phyloP scores from a whole-genome alignment of 768 basidiomycete genomes.

The Gelatoporia subvermispora region DNA sequence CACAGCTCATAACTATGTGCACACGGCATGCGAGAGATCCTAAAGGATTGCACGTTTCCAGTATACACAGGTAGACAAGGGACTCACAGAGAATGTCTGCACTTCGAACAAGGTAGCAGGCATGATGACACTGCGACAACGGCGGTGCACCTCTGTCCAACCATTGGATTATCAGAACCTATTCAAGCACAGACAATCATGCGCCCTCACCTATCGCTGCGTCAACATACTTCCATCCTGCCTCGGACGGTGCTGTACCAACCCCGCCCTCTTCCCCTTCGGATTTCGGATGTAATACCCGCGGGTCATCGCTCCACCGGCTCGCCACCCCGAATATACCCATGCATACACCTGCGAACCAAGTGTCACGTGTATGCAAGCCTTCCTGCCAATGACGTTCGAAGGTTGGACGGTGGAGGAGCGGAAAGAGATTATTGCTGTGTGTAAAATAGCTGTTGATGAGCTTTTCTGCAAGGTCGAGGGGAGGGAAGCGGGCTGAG shows the following conservation, averaged over 20 bases:
- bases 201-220: slow-evolving; percentile 46
- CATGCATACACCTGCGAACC: slow-evolving; percentile 28
- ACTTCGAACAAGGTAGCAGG: slow-evolving; percentile 60
- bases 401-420: slow-evolving; percentile 19
- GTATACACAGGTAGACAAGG: slow-evolving; percentile 9
- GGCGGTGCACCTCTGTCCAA: slow-evolving; percentile 44
- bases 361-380: slow-evolving; percentile 17
- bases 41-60: no score
- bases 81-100: slow-evolving; percentile 48
- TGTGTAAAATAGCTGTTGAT: slow-evolving; percentile 67
- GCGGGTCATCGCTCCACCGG: slow-evolving; percentile 22
- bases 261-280: slow-evolving; percentile 29
- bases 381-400: slow-evolving; percentile 15
- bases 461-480: slow-evolving; percentile 52
- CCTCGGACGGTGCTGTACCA: slow-evolving; percentile 32
- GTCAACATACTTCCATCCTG: slow-evolving; percentile 60
- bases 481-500: slow-evolving; percentile 52
- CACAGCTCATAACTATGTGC: no score
- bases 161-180: neutral
- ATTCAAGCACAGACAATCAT: neutral
- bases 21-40: no score
- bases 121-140: slow-evolving; percentile 46
- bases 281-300: slow-evolving; percentile 21
- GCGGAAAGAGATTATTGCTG: slow-evolving; percentile 53
- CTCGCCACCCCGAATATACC: slow-evolving; percentile 25